Base-by-base conservation (phyloP, 140 eudicot genomes). In the Erigeron philadelphicus region DNA sequence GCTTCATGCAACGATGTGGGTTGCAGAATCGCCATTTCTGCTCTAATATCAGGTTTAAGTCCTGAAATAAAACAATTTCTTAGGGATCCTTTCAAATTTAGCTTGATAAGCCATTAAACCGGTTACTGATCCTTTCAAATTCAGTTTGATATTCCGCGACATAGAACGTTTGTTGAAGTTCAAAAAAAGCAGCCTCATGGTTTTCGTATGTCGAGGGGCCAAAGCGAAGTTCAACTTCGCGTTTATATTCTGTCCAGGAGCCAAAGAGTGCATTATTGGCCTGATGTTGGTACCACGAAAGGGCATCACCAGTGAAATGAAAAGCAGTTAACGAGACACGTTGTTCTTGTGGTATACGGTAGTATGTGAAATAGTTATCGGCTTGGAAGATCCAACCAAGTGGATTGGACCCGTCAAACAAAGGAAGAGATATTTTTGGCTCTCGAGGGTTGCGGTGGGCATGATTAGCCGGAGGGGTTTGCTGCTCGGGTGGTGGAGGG, bases 381-480 rank as follows among this genome's bases (percentile, higher is more conserved):
- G 59, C 71, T 47, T 66, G 59, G 12, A 66, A 47, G 3, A 46
- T 1, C 59, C 71, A 66, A 66, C 47, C 59, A 0, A 66, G 17
- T 0, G 71, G 71, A 18, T 47, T 66, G 18, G 59, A 18, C 0
- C 71, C 71, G 6, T 66, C 71, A 11, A 66, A 62, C 2, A 10
- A 9, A 7, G 67, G 41, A 3, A 57, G 40, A 1, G 2, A 12
- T 0, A 57, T 19, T 5, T 57, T 57, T 0, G 41, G 62, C 35
- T 25, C 35, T 25, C 35, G 35, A 25, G 35, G 35, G 35, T 25
- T 25, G 35, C 35, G 35, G 35, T 25, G 35, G 35, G 1, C 35
- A 2, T 25, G 1, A 25, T 25, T 25, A 25, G 1, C 35, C 1
- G 35, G 35, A 25, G 35, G 35, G 35, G 1, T 25, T 25, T 25